phyloP scores from a whole-genome alignment of 495 filamentous ascomycete genomes.

The Neurospora sublineolata region DNA sequence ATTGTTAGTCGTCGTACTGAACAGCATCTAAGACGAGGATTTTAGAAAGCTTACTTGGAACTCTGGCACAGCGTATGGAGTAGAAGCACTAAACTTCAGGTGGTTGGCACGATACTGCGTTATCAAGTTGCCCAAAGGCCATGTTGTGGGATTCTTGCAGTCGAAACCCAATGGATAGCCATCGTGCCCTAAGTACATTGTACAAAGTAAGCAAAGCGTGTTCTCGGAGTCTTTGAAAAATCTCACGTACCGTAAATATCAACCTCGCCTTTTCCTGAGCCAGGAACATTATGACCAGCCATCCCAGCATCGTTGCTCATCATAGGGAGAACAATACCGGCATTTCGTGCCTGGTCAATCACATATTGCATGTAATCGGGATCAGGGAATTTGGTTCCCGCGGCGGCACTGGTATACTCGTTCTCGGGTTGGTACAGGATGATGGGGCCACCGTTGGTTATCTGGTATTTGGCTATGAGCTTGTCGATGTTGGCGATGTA shows the following conservation, averaged over 20 bases:
- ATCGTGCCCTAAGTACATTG: constrained; percentile 43
- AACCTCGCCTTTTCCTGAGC: constrained; percentile 48
- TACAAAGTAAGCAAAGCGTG: not conserved
- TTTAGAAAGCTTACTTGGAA: constrained; percentile 13
- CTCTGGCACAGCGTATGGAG: constrained; percentile 58
- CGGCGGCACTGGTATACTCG: constrained; percentile 39
- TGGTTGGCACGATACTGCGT: constrained; percentile 24
- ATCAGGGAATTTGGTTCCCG: constrained; percentile 36
- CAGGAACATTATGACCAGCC: constrained; percentile 53
- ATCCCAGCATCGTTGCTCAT: constrained; percentile 60
- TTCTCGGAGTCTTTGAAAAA: not conserved
- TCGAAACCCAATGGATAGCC: constrained; percentile 58
- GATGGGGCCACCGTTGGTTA: constrained; percentile 68
- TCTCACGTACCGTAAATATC: constrained; percentile 49
- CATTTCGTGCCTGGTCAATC: constrained; percentile 52
- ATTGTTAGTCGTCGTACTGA: constrained; percentile 21
- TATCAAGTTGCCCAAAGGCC: constrained; percentile 37
- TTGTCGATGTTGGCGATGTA: constrained; percentile 44
- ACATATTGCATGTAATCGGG: constrained; percentile 58
- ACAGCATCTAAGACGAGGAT: too few species aligned
- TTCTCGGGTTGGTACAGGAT: constrained; percentile 75
- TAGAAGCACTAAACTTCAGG: constrained; percentile 31
- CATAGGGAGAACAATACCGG: constrained; percentile 61
- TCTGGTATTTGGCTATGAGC: constrained; percentile 61
- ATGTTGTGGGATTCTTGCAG: constrained; percentile 40